Percentiles rank a stretch among this genome's conserved stretches.
These are phyloP conservation scores for Aspergillus mulundensis DNA, from an alignment of 495 filamentous ascomycete species.

Conservation along the genomic window DNA sequence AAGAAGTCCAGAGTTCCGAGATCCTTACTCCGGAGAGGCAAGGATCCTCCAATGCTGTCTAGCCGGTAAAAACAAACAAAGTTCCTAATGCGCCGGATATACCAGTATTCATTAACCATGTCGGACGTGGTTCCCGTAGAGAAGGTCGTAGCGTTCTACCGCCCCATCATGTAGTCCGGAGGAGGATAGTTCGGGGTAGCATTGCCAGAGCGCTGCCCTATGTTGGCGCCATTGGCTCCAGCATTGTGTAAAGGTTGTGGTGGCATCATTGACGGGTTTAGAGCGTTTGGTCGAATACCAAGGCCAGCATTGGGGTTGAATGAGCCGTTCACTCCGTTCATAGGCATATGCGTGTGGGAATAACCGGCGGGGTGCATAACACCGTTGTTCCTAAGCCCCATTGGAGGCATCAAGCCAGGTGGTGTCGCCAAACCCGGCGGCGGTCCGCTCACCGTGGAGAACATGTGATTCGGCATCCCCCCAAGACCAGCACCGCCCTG, in stretches of 20 bases:
- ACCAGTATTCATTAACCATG: constrained; percentile 47
- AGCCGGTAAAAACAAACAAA: constrained; percentile 33
- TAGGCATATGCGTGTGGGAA: constrained; percentile 33
- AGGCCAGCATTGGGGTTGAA: constrained; percentile 44
- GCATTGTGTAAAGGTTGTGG: constrained; percentile 31
- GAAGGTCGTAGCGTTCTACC: constrained; percentile 32
- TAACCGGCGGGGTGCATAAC: constrained; percentile 30
- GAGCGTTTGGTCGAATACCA: constrained; percentile 40
- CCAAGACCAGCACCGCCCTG: constrained; percentile 49
- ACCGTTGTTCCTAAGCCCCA: constrained; percentile 35
- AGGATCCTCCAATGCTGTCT: constrained; percentile 49
- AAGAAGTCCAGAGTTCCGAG: constrained; percentile 29
- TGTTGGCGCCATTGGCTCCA: constrained; percentile 33
- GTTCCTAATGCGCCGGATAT: constrained; percentile 45
- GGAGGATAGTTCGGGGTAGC: constrained; percentile 39
- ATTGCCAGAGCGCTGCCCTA: constrained; percentile 39
- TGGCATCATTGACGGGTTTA: constrained; percentile 41
- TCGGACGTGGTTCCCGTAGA: constrained; percentile 39
- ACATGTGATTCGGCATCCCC: constrained; percentile 56
- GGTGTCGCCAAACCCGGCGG: constrained; percentile 69
- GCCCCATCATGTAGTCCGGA: constrained; percentile 60
- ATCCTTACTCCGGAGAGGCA: constrained; percentile 43
- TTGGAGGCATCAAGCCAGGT: constrained; percentile 55
- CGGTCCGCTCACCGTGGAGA: constrained; percentile 69
- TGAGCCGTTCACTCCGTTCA: constrained; percentile 28